These are phyloP conservation scores for Peronospora farinosa DNA, from an alignment of 352 stramenopile species.

Conservation along the genomic window DNA sequence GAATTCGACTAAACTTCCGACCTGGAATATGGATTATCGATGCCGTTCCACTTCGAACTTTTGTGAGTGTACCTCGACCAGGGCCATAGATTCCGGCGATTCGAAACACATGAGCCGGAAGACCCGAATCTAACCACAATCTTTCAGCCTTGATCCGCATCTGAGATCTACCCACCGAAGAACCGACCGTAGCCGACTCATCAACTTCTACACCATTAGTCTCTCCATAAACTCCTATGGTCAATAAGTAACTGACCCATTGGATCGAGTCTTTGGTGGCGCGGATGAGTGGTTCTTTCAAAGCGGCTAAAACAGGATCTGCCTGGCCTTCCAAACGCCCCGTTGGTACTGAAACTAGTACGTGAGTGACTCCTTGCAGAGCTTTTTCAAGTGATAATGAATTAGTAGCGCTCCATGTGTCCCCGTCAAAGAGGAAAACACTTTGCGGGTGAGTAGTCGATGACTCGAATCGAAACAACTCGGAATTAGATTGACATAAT, in stretches of 20 bases:
- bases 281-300: constrained; percentile 38
- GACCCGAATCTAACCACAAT: constrained; percentile 57
- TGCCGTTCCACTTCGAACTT: constrained; percentile 59
- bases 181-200: constrained; percentile 71
- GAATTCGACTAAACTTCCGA: constrained; percentile 83
- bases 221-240: constrained; percentile 91
- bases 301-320: constrained; percentile 64
- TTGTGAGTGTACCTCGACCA: constrained; percentile 70
- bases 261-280: constrained; percentile 41
- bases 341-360: constrained; percentile 72
- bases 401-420: constrained; percentile 39
- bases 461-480: constrained; percentile 32
- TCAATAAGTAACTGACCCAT: constrained; percentile 89
- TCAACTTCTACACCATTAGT: constrained; percentile 77
- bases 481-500: constrained; percentile 30
- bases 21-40: constrained; percentile 68
- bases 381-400: constrained; percentile 35
- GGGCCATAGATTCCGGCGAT: constrained; percentile 90
- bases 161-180: constrained; percentile 55
- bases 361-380: constrained; percentile 55
- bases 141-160: constrained; percentile 72
- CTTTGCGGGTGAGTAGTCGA: constrained; percentile 28
- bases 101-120: constrained; percentile 84
- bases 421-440: constrained; percentile 79
- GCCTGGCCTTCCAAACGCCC: constrained; percentile 36